These are phyloP conservation scores for Stagonosporopsis chrysanthemi DNA, from an alignment of 2,329 filamentous ascomycete genomes.

Conservation along the genomic window DNA sequence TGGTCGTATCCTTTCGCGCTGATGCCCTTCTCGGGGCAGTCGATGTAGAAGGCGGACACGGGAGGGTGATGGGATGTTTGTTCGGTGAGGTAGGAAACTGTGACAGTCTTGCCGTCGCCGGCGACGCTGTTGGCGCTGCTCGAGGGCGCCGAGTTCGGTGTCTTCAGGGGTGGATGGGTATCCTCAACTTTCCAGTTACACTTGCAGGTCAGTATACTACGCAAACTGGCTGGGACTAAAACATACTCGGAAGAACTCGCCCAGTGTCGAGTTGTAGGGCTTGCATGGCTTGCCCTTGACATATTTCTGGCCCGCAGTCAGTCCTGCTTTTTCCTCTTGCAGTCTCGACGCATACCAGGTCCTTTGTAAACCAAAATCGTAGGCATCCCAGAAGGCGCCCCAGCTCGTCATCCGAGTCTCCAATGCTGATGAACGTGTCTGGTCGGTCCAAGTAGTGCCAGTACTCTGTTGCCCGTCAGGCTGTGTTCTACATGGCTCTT, in stretches of 20 bases:
- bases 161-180: constrained; percentile 67
- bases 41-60: constrained; percentile 93
- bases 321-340: constrained; percentile 20
- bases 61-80: constrained; percentile 98
- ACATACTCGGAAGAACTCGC: constrained; percentile 92
- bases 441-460: constrained; percentile 98
- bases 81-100: constrained; percentile 93
- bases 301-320: constrained; percentile 73
- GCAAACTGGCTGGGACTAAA: background rate
- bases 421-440: constrained; percentile 84
- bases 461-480: constrained; percentile 70
- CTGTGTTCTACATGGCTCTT: constrained; percentile 7
- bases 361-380: constrained; percentile 98
- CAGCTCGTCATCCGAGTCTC: constrained; percentile 87
- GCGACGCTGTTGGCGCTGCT: constrained; percentile 48
- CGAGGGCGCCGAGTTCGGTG: constrained; percentile 52
- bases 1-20: constrained; percentile 92
- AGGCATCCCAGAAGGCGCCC: constrained; percentile 95
- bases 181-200: constrained; percentile 96
- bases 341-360: constrained; percentile 65
- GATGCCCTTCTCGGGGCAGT: constrained; percentile 90
- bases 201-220: constrained; percentile 53
- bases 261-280: constrained; percentile 95
- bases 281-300: constrained; percentile 99
- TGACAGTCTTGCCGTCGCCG: constrained; percentile 63